Base-by-base conservation (phyloP, 495 filamentous ascomycete species). In the Penicillium bialowiezense region DNA sequence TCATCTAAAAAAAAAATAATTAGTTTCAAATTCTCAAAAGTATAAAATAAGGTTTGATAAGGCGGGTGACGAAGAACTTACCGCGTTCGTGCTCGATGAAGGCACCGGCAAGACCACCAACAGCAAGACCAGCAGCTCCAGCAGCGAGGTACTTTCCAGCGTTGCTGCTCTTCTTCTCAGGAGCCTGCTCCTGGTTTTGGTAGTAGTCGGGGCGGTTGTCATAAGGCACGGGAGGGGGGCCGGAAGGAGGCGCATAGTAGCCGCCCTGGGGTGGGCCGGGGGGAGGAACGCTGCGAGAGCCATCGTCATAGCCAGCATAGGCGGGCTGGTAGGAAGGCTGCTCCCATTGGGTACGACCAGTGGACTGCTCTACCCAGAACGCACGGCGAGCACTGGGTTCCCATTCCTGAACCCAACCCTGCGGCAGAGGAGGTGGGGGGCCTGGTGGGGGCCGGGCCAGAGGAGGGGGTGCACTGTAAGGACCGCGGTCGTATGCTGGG, bases 261-360 rank as follows among this genome's bases (percentile, higher is more conserved):
- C 62, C 54, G 33, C 64, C 41, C 56, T 54, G 47, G 5, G 44
- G 47, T 20, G 44, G 47, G 23, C 50, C 41, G 10, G 62, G 49
- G 5, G 59, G 55, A 28, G 61, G 50, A 37, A 56, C 49, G 12
- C 58, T 56, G 43, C 64, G 64, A 1, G 56, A 55, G 7, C 57
- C 55, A 34, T 55, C 51, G 19, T 57, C 44, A 15, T 51, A 54
- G 3, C 55, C 55, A 26, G 34, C 26, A 14, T 48, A 51, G 23
- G 18, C 48, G 3, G 35, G 50, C 17, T 55, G 54, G 1, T 18
- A 35, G 36, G 49, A 51, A 4, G 81, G 81, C 0, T 68, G 64
- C 50, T 84, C 81, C 79, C 81, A 88, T 52, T 82, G 79, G 1
- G 80, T 70, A 44, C 77, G 77, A 31, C 81, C 82, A 8, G 77